Conservation (phyloP, 2,329 filamentous ascomycete species). For the Microsporum audouinii region DNA sequence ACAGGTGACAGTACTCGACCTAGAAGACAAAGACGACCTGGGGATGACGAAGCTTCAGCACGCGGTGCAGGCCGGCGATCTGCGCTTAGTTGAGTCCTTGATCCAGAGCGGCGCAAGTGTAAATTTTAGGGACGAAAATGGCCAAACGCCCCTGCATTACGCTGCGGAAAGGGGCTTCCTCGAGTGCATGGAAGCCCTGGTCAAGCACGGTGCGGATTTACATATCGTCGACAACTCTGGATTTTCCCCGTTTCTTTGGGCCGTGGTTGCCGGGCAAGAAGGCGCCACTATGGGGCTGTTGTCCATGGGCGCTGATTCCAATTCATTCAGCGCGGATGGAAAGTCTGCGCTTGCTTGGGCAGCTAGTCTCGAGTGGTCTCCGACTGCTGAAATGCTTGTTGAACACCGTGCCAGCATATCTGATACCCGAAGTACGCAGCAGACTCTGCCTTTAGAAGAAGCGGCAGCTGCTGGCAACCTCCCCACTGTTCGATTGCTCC, state of each 20-base stretch:
- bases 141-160: constrained; percentile 20
- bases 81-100: constrained; percentile 16
- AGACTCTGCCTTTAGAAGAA: background rate
- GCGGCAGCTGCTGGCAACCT: background rate
- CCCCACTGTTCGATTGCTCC: background rate
- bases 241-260: constrained; percentile 19
- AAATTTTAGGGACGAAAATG: constrained; percentile 7
- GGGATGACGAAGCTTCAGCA: background rate
- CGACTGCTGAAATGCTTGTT: background rate
- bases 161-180: constrained; percentile 16
- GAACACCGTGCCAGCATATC: background rate
- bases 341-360: background rate
- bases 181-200: constrained; percentile 14
- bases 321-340: background rate
- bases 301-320: background rate
- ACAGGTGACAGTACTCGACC: background rate
- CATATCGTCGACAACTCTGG: constrained; percentile 16
- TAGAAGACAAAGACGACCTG: background rate
- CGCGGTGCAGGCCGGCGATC: background rate
- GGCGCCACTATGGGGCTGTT: constrained; percentile 6
- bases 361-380: background rate
- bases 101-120: constrained; percentile 14
- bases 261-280: constrained; percentile 17
- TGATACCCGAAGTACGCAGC: background rate
- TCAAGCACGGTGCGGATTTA: constrained; percentile 14